Evolutionary conservation across 352 stramenopile genomes (phyloP).

Genomic region (Blastocystis sp.): DNA sequence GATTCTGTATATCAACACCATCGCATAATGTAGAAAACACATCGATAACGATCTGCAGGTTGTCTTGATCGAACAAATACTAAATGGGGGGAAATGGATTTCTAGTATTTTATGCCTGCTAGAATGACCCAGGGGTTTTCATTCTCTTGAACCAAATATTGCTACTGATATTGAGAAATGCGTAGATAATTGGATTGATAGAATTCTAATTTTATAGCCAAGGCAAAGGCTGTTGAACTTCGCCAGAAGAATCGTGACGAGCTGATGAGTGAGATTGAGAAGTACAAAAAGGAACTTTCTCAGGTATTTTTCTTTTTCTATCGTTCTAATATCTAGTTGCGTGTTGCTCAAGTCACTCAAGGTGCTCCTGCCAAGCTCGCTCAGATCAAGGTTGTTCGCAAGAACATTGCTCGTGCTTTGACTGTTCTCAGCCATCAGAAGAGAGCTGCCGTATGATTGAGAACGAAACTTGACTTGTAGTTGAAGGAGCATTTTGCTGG

Average conservation of each 20-base stretch:
- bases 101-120: too few relatives aligned
- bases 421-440: constrained; percentile 99
- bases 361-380: constrained; percentile 95
- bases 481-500: constrained; percentile 83
- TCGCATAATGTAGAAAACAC: too few relatives aligned
- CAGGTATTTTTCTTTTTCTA: constrained; percentile 66
- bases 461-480: constrained; percentile 37
- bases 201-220: constrained; percentile 68
- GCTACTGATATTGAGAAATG: constrained; percentile 48
- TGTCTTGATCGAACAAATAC: too few relatives aligned
- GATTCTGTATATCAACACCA: too few relatives aligned
- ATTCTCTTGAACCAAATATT: constrained; percentile 23
- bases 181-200: neutral
- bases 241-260: constrained; percentile 91
- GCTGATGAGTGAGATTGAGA: constrained; percentile 90
- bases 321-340: constrained; percentile 72
- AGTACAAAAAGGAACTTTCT: constrained; percentile 93
- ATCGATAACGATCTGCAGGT: too few relatives aligned
- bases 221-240: constrained; percentile 96
- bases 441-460: constrained; percentile 78
- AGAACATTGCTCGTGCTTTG: constrained; percentile 94
- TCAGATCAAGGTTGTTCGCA: constrained; percentile 97
- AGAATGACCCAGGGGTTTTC: neutral
- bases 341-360: constrained; percentile 96
- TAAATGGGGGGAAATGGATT: too few relatives aligned